phyloP scores from a whole-genome alignment of 495 filamentous ascomycete species.

The Aspergillus cristatus region DNA sequence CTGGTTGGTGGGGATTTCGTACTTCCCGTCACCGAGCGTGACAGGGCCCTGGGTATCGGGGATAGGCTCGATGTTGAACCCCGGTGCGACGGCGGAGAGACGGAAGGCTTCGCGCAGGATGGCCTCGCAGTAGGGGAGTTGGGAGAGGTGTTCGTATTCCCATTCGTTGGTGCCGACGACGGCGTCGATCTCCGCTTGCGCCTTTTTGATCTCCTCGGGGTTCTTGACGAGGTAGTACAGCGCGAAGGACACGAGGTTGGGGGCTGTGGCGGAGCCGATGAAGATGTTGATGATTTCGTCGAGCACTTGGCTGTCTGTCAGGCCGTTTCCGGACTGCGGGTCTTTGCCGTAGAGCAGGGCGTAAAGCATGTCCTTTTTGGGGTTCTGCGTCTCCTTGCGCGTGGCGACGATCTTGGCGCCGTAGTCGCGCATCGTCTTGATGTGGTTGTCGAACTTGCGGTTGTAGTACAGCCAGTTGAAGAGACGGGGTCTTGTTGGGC shows the following conservation, averaged over 20 bases:
- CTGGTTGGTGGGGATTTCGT: conserved; percentile 51
- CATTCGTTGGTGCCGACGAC: conserved; percentile 25
- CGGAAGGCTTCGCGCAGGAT: conserved; percentile 67
- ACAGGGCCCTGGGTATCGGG: conserved; percentile 42
- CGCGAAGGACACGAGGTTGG: conserved; percentile 35
- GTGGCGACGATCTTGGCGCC: conserved; percentile 50
- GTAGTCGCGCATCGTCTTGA: conserved; percentile 47
- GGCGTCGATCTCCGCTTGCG: conserved; percentile 34
- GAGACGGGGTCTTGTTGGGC: conserved; percentile 29
- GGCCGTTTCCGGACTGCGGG: conserved; percentile 52
- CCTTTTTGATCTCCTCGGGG: conserved; percentile 23
- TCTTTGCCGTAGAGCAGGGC: conserved; percentile 61
- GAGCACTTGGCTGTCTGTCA: conserved; percentile 52
- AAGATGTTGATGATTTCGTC: conserved; percentile 54
- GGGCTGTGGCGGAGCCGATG: conserved; percentile 36
- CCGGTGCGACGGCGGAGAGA: conserved; percentile 54
- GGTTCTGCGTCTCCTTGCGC: conserved; percentile 37
- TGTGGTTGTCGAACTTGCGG: conserved; percentile 45
- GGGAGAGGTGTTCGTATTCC: conserved; percentile 48
- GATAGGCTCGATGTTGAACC: conserved; percentile 49
- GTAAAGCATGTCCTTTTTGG: conserved; percentile 60
- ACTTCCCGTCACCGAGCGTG: conserved; percentile 53
- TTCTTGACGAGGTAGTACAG: conserved; percentile 39
- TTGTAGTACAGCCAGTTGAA: conserved; percentile 33
- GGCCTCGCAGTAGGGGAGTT: conserved; percentile 55